These are phyloP conservation scores for Thalassiosira hispida DNA, from an alignment of 352 stramenopile species.

Conservation along the genomic window DNA sequence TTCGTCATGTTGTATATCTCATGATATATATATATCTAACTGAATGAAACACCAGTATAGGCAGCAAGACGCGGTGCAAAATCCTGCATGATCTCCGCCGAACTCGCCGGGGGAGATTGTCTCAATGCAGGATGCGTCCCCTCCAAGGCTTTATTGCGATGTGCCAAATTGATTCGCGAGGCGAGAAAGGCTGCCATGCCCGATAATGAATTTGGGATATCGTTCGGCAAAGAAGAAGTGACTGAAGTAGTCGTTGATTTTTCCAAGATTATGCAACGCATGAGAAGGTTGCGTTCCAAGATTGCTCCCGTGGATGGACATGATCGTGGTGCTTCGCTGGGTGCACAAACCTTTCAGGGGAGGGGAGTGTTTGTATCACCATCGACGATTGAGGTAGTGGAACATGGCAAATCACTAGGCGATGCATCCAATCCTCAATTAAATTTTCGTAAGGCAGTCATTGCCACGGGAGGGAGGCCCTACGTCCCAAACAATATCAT, in stretches of 20 bases:
- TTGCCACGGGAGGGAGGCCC: constrained; percentile 85
- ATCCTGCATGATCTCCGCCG: constrained; percentile 70
- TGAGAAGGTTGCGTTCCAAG: constrained; percentile 76
- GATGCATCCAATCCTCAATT: constrained; percentile 58
- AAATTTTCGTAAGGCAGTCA: constrained; percentile 85
- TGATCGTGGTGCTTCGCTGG: constrained; percentile 67
- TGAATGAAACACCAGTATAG: constrained; percentile 8
- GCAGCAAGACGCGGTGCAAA: constrained; percentile 72
- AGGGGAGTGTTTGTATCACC: constrained; percentile 63
- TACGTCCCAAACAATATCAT: constrained; percentile 72
- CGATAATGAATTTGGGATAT: constrained; percentile 79
- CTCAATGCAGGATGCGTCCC: constrained; percentile 89
- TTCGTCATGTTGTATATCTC: constrained; percentile 42
- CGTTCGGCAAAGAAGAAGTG: constrained; percentile 2
- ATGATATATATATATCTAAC: not conserved
- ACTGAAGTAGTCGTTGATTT: constrained; percentile 81
- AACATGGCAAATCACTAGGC: constrained; percentile 39
- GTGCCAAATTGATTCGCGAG: constrained; percentile 62
- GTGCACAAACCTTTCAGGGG: constrained; percentile 76
- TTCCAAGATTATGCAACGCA: constrained; percentile 85
- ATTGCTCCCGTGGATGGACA: constrained; percentile 87
- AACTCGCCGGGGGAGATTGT: constrained; percentile 86
- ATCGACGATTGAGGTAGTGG: constrained; percentile 79
- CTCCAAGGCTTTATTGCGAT: constrained; percentile 85
- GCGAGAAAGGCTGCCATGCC: constrained; percentile 41